Conservation (phyloP, 345 rosid species). For the Ailanthus altissimus region DNA sequence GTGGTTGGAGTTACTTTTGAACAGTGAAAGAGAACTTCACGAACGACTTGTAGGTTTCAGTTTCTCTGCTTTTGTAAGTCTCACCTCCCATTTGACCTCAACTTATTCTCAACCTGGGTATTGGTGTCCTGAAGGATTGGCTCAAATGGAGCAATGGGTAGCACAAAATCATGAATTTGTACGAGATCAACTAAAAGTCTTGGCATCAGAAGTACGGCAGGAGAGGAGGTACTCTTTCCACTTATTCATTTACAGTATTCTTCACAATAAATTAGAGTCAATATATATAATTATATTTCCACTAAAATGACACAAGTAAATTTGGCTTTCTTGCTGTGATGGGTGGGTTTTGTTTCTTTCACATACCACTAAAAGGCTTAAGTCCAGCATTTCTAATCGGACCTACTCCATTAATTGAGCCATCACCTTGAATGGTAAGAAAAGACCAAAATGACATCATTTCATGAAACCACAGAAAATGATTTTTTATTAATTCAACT, state of each 20-base stretch:
- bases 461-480: neutral
- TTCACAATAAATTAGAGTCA: too few relatives aligned
- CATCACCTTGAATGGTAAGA: neutral
- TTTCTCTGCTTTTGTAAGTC: conserved; percentile 47
- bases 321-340: neutral
- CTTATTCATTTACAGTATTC: too few relatives aligned
- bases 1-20: conserved; percentile 64
- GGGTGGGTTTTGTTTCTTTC: neutral
- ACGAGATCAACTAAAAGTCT: conserved; percentile 43
- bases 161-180: conserved; percentile 36
- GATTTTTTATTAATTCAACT: conserved; percentile 5
- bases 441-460: conserved; percentile 1
- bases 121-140: conserved; percentile 67
- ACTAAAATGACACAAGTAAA: neutral
- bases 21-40: conserved; percentile 82
- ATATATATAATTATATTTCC: neutral
- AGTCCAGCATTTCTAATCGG: neutral
- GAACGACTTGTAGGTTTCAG: conserved; percentile 68
- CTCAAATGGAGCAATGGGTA: conserved; percentile 82
- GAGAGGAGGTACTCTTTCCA: conserved; percentile 55
- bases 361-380: neutral
- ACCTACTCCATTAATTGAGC: neutral
- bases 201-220: conserved; percentile 39
- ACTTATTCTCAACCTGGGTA: conserved; percentile 25
- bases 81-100: conserved; percentile 29